phyloP scores from a whole-genome alignment of 2,329 filamentous ascomycete species.

The Monosporascus cannonballus region DNA sequence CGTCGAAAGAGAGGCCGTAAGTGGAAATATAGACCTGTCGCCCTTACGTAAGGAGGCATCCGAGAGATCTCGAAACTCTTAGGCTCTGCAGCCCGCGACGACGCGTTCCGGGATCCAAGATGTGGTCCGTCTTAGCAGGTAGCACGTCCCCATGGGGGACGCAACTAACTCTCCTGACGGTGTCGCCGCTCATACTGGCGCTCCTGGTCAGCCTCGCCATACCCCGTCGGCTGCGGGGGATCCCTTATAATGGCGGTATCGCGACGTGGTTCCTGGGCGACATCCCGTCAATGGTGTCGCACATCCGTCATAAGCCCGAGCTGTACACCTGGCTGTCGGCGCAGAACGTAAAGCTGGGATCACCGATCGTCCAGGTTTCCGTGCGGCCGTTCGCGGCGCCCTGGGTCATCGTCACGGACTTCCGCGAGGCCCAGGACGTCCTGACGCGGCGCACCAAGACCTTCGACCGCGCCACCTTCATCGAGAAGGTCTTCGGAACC shows the following conservation, averaged over 20 bases:
- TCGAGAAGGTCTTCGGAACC: neutral
- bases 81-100: too few relatives aligned
- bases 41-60: too few relatives aligned
- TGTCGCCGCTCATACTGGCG: too few relatives aligned
- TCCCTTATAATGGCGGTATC: conserved; percentile 6
- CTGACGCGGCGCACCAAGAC: conserved; percentile 24
- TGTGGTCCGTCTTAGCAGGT: too few relatives aligned
- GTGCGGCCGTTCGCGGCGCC: conserved; percentile 26
- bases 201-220: too few relatives aligned
- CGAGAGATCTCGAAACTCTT: too few relatives aligned
- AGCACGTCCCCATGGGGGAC: too few relatives aligned
- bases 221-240: neutral
- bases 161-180: too few relatives aligned
- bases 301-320: neutral
- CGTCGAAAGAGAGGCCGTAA: too few relatives aligned
- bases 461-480: conserved; percentile 24
- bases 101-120: too few relatives aligned
- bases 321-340: conserved; percentile 6
- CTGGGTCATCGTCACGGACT: conserved; percentile 26
- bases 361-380: conserved; percentile 29
- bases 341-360: conserved; percentile 2
- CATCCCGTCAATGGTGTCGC: conserved; percentile 3
- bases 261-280: conserved; percentile 5
- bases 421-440: conserved; percentile 28
- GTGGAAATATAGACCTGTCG: too few relatives aligned